Evolutionary conservation across 371 early-diverging fungal genomes (phyloP).

Genomic region (Mucor irregularis): DNA sequence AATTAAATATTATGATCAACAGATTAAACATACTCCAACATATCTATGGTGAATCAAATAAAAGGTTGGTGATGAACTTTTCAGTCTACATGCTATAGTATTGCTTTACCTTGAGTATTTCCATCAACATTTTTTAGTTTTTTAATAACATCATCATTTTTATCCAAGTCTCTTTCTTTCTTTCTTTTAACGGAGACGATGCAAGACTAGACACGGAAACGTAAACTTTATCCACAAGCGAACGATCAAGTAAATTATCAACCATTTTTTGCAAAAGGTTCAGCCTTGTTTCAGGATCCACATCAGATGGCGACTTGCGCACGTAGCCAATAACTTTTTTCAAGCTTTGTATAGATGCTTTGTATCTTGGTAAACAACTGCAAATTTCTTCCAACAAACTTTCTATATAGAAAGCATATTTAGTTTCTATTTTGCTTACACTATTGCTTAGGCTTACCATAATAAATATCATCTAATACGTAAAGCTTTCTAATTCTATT

Average conservation of each 20-base stretch:
- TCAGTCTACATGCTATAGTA: conserved; percentile 13
- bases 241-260: conserved; percentile 13
- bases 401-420: conserved; percentile 13
- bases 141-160: conserved; percentile 14
- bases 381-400: conserved; percentile 6
- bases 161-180: conserved; percentile 18
- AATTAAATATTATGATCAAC: conserved; percentile 16
- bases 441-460: conserved; percentile 21
- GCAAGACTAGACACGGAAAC: conserved; percentile 12
- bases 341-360: conserved; percentile 8
- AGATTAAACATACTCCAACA: conserved; percentile 12
- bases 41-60: conserved; percentile 23
- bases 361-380: conserved; percentile 9
- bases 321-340: conserved; percentile 13
- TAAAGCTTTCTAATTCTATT: conserved; percentile 21
- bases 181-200: conserved; percentile 15
- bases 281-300: conserved; percentile 2
- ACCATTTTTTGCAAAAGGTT: conserved; percentile 1
- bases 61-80: conserved; percentile 14
- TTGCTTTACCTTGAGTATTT: conserved; percentile 21
- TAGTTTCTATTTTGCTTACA: conserved; percentile 20
- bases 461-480: conserved; percentile 18
- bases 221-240: conserved; percentile 12
- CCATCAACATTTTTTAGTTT: conserved; percentile 16
- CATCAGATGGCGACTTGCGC: conserved; percentile 3